Conservation (phyloP, 1,284 basidiomycete species). For the Ceratobasidium sp. region DNA sequence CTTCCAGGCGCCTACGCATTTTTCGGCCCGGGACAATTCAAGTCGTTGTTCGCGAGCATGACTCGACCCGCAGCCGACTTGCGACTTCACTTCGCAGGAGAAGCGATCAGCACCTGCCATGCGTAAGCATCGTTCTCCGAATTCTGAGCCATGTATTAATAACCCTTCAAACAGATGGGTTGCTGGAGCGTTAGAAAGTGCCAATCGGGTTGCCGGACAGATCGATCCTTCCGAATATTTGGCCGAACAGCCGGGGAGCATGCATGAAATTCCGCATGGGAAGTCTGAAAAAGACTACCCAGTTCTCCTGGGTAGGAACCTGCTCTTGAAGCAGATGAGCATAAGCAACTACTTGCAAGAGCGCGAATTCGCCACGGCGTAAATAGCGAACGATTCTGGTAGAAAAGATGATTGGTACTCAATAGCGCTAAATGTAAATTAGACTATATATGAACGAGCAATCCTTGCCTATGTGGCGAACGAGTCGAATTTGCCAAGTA, state of each 20-base stretch:
- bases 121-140: neutral
- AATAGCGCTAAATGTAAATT: no score
- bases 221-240: neutral
- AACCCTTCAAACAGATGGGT: neutral
- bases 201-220: neutral
- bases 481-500: no score
- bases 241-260: neutral
- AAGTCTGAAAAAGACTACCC: neutral
- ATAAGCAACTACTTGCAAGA: neutral
- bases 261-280: neutral
- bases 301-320: neutral
- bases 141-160: neutral
- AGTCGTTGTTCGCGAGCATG: neutral
- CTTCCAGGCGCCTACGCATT: conserved; percentile 17
- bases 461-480: no score
- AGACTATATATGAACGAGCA: no score
- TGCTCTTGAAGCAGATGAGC: neutral
- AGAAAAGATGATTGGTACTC: no score
- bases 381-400: no score
- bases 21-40: conserved; percentile 10
- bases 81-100: conserved; percentile 6
- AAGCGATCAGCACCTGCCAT: conserved; percentile 13
- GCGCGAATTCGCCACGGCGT: neutral
- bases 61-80: neutral
- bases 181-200: conserved; percentile 19